Evolutionary conservation across 2,329 filamentous ascomycete genomes (phyloP).

Genomic region (Phialocephala subalpina): DNA sequence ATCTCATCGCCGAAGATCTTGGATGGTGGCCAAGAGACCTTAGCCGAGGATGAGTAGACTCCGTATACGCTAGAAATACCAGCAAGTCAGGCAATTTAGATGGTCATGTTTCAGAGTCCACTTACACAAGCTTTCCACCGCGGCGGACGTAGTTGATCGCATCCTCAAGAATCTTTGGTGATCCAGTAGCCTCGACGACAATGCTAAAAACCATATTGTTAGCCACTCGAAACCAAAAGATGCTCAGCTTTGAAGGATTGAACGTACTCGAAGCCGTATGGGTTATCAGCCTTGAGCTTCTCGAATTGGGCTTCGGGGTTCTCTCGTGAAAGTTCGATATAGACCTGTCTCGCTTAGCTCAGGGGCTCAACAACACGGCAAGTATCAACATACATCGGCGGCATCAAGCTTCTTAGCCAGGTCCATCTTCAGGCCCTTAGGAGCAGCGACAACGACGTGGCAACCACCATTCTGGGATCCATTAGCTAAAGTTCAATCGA

Average conservation of each 20-base stretch:
- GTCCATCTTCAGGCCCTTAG: slow-evolving; percentile 74
- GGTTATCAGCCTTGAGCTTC: slow-evolving; percentile 69
- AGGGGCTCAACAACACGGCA: too few species aligned
- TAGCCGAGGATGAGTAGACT: slow-evolving; percentile 69
- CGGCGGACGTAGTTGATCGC: slow-evolving; percentile 76
- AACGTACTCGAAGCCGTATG: slow-evolving; percentile 70
- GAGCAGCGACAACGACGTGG: slow-evolving; percentile 74
- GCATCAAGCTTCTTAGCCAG: slow-evolving; percentile 66
- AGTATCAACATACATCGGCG: slow-evolving; percentile 50
- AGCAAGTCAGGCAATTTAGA: slow-evolving; percentile 7
- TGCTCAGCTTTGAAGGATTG: too few species aligned
- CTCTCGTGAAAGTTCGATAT: slow-evolving; percentile 60
- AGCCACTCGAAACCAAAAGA: neutral
- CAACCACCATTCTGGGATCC: slow-evolving; percentile 69
- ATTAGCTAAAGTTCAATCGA: neutral
- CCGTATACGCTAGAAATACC: slow-evolving; percentile 58
- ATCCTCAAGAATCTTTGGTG: slow-evolving; percentile 72
- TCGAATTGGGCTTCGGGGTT: slow-evolving; percentile 67
- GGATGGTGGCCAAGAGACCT: slow-evolving; percentile 73
- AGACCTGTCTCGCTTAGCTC: slow-evolving; percentile 41
- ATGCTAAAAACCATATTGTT: slow-evolving; percentile 47
- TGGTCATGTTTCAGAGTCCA: neutral
- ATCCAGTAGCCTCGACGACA: slow-evolving; percentile 76
- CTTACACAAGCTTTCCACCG: slow-evolving; percentile 55
- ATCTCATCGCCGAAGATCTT: slow-evolving; percentile 76